Percentiles rank a stretch among this genome's conserved stretches.
Conservation (phyloP, 2,329 filamentous ascomycete genomes). For the Scortechinia acanthostroma region DNA sequence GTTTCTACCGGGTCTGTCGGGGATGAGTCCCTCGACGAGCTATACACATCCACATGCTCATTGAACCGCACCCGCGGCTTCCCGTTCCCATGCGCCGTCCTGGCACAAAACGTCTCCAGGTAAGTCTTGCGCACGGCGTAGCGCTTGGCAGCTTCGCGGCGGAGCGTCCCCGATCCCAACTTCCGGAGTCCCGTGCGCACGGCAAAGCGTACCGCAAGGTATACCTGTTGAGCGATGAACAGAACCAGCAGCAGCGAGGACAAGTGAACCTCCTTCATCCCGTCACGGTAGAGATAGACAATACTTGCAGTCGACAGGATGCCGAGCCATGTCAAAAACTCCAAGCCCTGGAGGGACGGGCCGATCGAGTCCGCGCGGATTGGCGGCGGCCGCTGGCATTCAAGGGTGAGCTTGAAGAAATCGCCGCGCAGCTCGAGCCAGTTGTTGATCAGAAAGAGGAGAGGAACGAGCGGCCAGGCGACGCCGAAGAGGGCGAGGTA, state of each 20-base stretch:
- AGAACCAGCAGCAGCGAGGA: constrained; percentile 64
- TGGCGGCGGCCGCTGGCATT: constrained; percentile 66
- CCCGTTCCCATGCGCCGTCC: neutral
- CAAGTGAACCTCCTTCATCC: constrained; percentile 47
- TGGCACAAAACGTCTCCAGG: constrained; percentile 33
- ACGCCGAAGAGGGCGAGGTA: constrained; percentile 57
- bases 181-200: constrained; percentile 46
- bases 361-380: constrained; percentile 68
- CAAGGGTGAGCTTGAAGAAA: constrained; percentile 69
- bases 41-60: neutral
- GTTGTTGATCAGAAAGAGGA: constrained; percentile 71
- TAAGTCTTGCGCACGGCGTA: constrained; percentile 52
- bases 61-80: neutral
- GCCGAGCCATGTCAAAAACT: constrained; percentile 66
- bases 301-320: constrained; percentile 67
- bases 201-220: constrained; percentile 45
- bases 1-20: neutral
- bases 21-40: neutral
- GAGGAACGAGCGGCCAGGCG: constrained; percentile 59
- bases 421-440: constrained; percentile 73
- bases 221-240: constrained; percentile 68
- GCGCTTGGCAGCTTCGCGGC: constrained; percentile 50
- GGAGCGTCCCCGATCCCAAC: constrained; percentile 50
- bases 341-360: constrained; percentile 63
- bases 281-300: constrained; percentile 63